Evolutionary conservation across 2,329 filamentous ascomycete genomes (phyloP).

Genomic region (Didymella pinodella): DNA sequence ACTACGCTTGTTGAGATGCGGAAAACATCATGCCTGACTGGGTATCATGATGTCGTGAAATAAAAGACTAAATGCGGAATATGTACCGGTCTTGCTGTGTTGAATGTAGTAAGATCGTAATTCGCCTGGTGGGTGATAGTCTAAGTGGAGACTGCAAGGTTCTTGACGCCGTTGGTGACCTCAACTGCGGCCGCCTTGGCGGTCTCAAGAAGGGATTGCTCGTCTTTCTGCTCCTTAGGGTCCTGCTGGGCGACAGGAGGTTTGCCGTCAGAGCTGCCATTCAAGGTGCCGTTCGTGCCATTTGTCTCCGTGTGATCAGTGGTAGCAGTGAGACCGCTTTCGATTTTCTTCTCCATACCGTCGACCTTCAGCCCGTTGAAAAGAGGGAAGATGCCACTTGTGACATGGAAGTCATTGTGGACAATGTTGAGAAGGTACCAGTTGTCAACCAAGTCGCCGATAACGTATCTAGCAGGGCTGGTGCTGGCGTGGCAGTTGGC

Average conservation of each 20-base stretch:
- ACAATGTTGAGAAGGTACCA: conserved; percentile 98
- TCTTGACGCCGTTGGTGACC: conserved; percentile 42
- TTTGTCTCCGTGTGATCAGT: conserved; percentile 21
- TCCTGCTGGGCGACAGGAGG: conserved; percentile 14
- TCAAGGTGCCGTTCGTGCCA: conserved; percentile 27
- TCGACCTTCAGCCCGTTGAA: conserved; percentile 80
- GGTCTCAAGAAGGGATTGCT: conserved; percentile 33
- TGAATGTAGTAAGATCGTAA: conserved; percentile 44
- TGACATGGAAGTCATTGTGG: conserved; percentile 95
- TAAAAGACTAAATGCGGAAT: conserved; percentile 23
- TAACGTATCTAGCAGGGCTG: conserved; percentile 79
- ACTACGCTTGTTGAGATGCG: conserved; percentile 33
- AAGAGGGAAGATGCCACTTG: conserved; percentile 80
- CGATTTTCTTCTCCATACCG: conserved; percentile 63
- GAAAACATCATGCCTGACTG: conserved; percentile 16
- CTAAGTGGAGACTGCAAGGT: conserved; percentile 40
- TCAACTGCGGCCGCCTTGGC: conserved; percentile 42
- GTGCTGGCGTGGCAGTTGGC: conserved; percentile 83
- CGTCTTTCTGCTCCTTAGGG: conserved; percentile 26
- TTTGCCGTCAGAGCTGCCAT: conserved; percentile 20
- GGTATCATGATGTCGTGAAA: conserved; percentile 18
- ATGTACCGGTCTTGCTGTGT: conserved; percentile 40
- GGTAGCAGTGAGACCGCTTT: conserved; percentile 23
- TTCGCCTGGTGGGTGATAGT: conserved; percentile 4
- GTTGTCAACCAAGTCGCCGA: conserved; percentile 83